Evolutionary conservation across 2,329 filamentous ascomycete genomes (phyloP).

Genomic region (Dactylonectria macrodidyma): DNA sequence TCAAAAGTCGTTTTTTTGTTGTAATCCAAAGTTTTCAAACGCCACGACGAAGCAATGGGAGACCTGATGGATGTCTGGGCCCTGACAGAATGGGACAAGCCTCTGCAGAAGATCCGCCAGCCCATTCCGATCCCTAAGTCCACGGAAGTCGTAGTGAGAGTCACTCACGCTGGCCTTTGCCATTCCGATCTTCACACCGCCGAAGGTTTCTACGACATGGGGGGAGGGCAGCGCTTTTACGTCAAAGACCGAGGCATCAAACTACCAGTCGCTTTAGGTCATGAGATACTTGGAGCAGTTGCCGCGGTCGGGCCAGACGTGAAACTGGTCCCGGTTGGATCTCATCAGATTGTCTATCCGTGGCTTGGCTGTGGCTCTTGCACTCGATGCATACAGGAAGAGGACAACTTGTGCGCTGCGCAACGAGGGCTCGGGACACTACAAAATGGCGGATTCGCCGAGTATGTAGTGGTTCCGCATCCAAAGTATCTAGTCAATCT

Average conservation of each 20-base stretch:
- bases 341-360: conserved; percentile 29
- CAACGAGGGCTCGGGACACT: conserved; percentile 27
- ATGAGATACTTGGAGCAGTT: conserved; percentile 29
- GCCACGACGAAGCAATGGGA: conserved; percentile 1
- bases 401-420: conserved; percentile 25
- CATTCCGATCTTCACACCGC: conserved; percentile 33
- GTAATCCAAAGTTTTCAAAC: not conserved
- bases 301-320: conserved; percentile 23
- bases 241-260: conserved; percentile 32
- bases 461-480: conserved; percentile 27
- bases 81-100: conserved; percentile 26
- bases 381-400: conserved; percentile 29
- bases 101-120: conserved; percentile 27
- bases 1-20: not conserved
- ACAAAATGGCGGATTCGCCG: conserved; percentile 26
- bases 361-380: conserved; percentile 29
- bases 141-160: conserved; percentile 22
- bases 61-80: conserved; percentile 32
- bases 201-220: conserved; percentile 32
- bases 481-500: conserved; percentile 26
- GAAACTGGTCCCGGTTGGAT: conserved; percentile 8
- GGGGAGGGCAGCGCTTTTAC: conserved; percentile 26
- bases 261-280: conserved; percentile 24
- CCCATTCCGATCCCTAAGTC: conserved; percentile 22
- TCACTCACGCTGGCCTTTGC: conserved; percentile 32